Evolutionary conservation across 805 yeast species (phyloP), one percentile per base, ranked within the genome.

Genomic region (Metschnikowia anglica): DNA sequence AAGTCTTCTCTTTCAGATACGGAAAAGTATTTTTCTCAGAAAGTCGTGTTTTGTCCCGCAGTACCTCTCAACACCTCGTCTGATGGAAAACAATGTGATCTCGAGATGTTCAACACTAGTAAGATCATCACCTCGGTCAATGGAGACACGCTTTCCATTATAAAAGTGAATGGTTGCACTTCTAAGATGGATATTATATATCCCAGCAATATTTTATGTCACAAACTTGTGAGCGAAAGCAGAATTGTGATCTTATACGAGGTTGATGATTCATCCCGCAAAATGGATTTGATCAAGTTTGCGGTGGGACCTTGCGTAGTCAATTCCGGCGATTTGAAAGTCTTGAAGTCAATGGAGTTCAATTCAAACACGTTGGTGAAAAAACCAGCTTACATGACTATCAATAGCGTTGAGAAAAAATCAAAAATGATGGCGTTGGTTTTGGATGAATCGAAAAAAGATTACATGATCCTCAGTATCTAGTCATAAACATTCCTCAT

Each of bases 381-480:
- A 26, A 41, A 52, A n/a, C 74, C 76, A 1, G 44, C 51, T 3
- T 54, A 54, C 35, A 28, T 74, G 32, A 53, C 72, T 0, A 47
- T 66, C n/a, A 70, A 63, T 43, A 46, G 60, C 5, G 30, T 39
- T n/a, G 44, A 45, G 2, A 27, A 45, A 3, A 53, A 61, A 19
- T 45, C 59, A 0, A 35, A 36, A 8, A 34, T 27, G 11, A 56
- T 61, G 31, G 75, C 70, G 5, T 70, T 74, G 45, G 45, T 77
- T 12, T 46, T 76, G 26, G 79, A 74, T 47, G 48, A 56, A 7
- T 54, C 67, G 19, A 68, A 58, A 37, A 70, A 65, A 46, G 62
- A 67, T 39, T 74, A 73, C 49, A 48, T 60, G 20, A 63, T 73
- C 12, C 56, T 74, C 27, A 61, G 60, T 74, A 68, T 52, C 70